phyloP scores from a whole-genome alignment of 1,284 basidiomycete species.

The Inonotus obliquus region DNA sequence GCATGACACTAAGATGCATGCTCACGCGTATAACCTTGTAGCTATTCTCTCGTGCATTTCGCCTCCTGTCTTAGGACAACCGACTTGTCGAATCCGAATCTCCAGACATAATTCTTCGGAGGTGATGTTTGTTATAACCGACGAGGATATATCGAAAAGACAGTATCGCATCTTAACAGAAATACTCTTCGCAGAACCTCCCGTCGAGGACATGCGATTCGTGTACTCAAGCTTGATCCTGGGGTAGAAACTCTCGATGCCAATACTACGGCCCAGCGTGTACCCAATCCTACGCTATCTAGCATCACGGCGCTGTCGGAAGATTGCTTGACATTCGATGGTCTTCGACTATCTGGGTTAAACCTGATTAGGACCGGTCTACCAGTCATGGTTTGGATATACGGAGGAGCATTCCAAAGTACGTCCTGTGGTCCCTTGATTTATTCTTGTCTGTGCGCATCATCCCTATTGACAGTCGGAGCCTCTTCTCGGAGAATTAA shows the following conservation, averaged over 20 bases:
- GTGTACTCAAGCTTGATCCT: slow-evolving; percentile 39
- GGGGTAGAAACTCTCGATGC: slow-evolving; percentile 36
- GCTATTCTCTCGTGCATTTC: no score
- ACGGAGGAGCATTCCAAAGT: slow-evolving; percentile 25
- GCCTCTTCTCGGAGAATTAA: slow-evolving; percentile 32
- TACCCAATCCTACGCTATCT: slow-evolving; percentile 33
- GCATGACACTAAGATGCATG: no score
- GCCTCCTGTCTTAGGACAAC: no score
- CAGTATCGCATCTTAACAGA: slow-evolving; percentile 33
- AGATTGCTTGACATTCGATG: slow-evolving; percentile 45
- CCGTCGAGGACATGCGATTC: slow-evolving; percentile 49
- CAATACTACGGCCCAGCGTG: slow-evolving; percentile 51
- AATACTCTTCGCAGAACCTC: slow-evolving; percentile 62
- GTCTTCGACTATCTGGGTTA: slow-evolving; percentile 37
- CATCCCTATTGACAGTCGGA: no score
- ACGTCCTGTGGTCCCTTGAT: background rate
- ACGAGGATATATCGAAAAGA: no score
- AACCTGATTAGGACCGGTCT: slow-evolving; percentile 22
- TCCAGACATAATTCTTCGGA: no score
- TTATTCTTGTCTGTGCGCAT: no score
- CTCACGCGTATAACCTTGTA: no score
- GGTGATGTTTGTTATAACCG: no score
- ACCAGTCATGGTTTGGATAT: slow-evolving; percentile 36
- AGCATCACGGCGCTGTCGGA: slow-evolving; percentile 27
- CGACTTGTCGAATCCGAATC: no score